These are phyloP conservation scores for Rhizopus arrhizus DNA, from an alignment of 371 early-diverging fungal genomes.

Conservation along the genomic window DNA sequence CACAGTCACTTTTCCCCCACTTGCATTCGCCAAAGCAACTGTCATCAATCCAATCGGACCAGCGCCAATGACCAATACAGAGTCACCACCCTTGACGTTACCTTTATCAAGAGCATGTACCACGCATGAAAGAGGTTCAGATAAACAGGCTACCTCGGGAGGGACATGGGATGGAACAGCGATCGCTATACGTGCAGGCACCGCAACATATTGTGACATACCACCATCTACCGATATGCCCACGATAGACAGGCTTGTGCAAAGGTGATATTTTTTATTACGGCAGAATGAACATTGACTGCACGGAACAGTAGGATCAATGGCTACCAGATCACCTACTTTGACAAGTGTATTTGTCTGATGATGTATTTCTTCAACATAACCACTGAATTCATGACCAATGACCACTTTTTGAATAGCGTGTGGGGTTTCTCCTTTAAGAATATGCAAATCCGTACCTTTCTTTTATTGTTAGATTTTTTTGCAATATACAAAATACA, in stretches of 20 bases:
- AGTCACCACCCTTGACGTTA: slow-evolving; percentile 43
- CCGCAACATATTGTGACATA: slow-evolving; percentile 58
- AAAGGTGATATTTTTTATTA: slow-evolving; percentile 54
- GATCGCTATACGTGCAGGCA: slow-evolving; percentile 45
- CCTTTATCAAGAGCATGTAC: slow-evolving; percentile 60
- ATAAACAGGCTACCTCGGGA: slow-evolving; percentile 54
- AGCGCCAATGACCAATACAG: slow-evolving; percentile 54
- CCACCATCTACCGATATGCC: slow-evolving; percentile 59
- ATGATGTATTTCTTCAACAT: slow-evolving; percentile 49
- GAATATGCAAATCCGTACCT: slow-evolving; percentile 61
- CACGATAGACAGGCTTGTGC: slow-evolving; percentile 44
- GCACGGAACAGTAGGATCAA: slow-evolving; percentile 60
- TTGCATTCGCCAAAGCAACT: slow-evolving; percentile 38
- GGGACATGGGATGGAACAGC: slow-evolving; percentile 39
- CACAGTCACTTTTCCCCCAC: slow-evolving; percentile 54
- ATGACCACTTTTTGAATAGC: slow-evolving; percentile 53
- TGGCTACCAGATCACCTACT: slow-evolving; percentile 49
- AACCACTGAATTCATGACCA: slow-evolving; percentile 62
- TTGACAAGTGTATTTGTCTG: slow-evolving; percentile 30
- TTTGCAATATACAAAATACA: background rate
- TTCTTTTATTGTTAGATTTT: background rate
- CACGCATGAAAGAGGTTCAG: slow-evolving; percentile 61
- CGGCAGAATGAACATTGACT: slow-evolving; percentile 56
- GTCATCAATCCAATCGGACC: slow-evolving; percentile 64
- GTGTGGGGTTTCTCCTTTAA: slow-evolving; percentile 59